Evolutionary conservation across 2,329 filamentous ascomycete species (phyloP), one percentile per base, ranked within the genome.

Genomic region (Phialophora chinensis): DNA sequence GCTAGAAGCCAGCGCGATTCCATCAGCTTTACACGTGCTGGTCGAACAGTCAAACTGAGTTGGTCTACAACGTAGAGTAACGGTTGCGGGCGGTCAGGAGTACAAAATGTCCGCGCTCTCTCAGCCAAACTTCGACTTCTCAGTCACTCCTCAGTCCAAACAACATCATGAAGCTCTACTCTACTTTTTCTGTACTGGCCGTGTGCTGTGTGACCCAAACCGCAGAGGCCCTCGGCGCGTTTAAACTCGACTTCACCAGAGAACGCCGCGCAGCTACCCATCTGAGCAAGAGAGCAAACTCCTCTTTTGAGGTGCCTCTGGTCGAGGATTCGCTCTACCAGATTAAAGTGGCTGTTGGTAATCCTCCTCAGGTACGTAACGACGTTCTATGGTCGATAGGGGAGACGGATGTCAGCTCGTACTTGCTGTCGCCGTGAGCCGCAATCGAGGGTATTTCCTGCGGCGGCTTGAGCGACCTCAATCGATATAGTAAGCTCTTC

Each of bases 111-210:
- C 49, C 38, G 17, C 17, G 27, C 20, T 8, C 49, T 53, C 27
- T 29, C 49, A 53, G 49, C 23, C 14, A 23, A 27, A n/a, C 27
- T 17, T 55, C 53, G 29, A 33, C 52, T n/a, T 31, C 29, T 33
- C 4, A 7, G 29, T 31, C 4, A 10, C 17, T 4, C 52, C 27
- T 33, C 52, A n/a, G 7, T 14, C 14, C 14, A 3, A 29, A 11
- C n/a, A 31, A n/a, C 52, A 29, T 31, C 52, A 54, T 54, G 52
- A 54, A 54, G 52, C 25, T 54, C 29, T 54, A 27, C 20, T 54
- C 52, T 27, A 29, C 25, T 11, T 31, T n/a, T 31, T 10, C n/a
- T 31, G 52, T 33, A 4, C 25, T 54, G 23, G 17, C 27, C 14
- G 27, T 10, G 52, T 31, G 52, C 27, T 54, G 6, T 14, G 11